Percentiles rank a stretch among this genome's conserved stretches.
Conservation (phyloP, 2,329 filamentous ascomycete genomes). For the Periconia sp. region DNA sequence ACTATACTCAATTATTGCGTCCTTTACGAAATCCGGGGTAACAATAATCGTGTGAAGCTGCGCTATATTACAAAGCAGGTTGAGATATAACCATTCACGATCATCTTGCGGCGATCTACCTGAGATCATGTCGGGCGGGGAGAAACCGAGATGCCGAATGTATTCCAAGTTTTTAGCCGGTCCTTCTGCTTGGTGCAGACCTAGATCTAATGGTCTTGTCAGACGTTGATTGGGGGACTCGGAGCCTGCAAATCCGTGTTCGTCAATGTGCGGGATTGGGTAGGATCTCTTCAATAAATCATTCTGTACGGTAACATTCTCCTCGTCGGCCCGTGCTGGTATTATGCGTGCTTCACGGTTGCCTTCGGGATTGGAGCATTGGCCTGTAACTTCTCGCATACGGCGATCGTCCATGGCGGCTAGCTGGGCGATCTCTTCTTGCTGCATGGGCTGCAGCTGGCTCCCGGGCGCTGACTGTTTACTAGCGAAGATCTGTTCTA, state of each 20-base stretch:
- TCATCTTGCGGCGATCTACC: slow-evolving; percentile 61
- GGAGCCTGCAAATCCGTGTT: slow-evolving; percentile 32
- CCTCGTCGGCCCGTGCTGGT: slow-evolving; percentile 19
- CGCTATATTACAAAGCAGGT: slow-evolving; percentile 77
- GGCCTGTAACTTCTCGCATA: slow-evolving; percentile 44
- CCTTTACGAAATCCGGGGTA: slow-evolving; percentile 73
- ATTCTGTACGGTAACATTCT: slow-evolving; percentile 18
- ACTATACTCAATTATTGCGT: slow-evolving; percentile 70
- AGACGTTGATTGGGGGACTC: slow-evolving; percentile 69
- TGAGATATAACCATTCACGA: slow-evolving; percentile 81
- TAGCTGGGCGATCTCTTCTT: slow-evolving; percentile 59
- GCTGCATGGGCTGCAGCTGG: slow-evolving; percentile 55
- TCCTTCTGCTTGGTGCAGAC: slow-evolving; percentile 74
- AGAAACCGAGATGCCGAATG: slow-evolving; percentile 71
- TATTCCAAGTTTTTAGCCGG: slow-evolving; percentile 79
- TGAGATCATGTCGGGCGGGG: slow-evolving; percentile 58
- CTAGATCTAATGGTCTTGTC: slow-evolving; percentile 74
- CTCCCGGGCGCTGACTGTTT: slow-evolving; percentile 52
- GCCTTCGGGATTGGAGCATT: slow-evolving; percentile 42
- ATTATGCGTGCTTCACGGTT: slow-evolving; percentile 51
- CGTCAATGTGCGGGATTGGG: slow-evolving; percentile 14
- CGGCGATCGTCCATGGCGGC: slow-evolving; percentile 51
- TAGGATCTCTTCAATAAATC: slow-evolving; percentile 15
- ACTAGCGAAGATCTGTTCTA: slow-evolving; percentile 83
- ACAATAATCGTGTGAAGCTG: slow-evolving; percentile 85